Conservation (phyloP, 2,329 filamentous ascomycete species). For the Magnaporthiopsis incrustans region DNA sequence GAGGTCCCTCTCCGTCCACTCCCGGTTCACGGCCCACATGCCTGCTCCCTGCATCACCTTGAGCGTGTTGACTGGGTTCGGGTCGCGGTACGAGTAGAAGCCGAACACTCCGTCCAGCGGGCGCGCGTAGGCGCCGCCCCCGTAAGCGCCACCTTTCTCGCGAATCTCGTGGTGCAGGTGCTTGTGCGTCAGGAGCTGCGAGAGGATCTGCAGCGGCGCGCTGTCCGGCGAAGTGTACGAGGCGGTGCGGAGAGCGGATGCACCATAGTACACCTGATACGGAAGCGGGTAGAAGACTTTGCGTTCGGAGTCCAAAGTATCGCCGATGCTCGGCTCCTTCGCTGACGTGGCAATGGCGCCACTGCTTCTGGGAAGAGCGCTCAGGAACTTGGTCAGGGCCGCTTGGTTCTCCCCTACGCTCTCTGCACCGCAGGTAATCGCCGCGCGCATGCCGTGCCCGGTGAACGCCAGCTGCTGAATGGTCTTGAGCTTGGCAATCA, state of each 20-base stretch:
- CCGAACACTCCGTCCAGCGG: conserved; percentile 80
- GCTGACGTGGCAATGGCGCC: conserved; percentile 20
- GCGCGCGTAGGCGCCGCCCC: conserved; percentile 78
- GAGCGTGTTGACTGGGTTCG: conserved; percentile 84
- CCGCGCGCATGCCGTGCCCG: conserved; percentile 56
- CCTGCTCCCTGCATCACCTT: conserved; percentile 78
- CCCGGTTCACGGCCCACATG: conserved; percentile 69
- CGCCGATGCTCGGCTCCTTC: conserved; percentile 7
- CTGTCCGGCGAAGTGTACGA: conserved; percentile 71
- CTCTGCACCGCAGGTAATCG: conserved; percentile 77
- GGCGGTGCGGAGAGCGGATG: conserved; percentile 70
- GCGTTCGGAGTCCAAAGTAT: conserved; percentile 37
- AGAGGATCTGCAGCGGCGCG: conserved; percentile 78
- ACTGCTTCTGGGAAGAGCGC: conserved; percentile 37
- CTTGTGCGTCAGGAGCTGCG: conserved; percentile 91
- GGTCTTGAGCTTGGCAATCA: conserved; percentile 74
- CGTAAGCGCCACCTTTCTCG: conserved; percentile 95
- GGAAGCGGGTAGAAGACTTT: conserved; percentile 91
- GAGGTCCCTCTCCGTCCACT: conserved; percentile 77
- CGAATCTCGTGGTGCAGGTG: conserved; percentile 95
- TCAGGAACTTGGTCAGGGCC: conserved; percentile 64
- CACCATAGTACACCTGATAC: conserved; percentile 95
- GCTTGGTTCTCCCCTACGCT: conserved; percentile 62
- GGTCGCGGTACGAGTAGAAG: conserved; percentile 95
- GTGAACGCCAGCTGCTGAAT: conserved; percentile 75